Base-by-base conservation (phyloP, 163 green algal genomes). In the Trebouxiophyceae sp. region DNA sequence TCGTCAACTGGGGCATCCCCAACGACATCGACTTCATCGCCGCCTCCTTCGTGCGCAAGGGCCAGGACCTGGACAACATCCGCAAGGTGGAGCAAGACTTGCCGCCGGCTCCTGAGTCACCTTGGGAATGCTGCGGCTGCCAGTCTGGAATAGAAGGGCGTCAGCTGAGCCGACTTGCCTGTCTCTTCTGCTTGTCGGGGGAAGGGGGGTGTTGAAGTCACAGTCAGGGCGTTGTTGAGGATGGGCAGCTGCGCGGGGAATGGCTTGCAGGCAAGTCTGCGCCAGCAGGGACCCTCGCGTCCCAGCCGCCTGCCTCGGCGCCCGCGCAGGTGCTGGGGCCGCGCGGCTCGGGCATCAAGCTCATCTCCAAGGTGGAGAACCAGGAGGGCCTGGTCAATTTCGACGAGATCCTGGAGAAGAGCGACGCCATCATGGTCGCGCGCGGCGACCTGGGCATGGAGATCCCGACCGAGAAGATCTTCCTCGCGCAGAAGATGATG, bases 401-500 rank as follows among this genome's bases (percentile, higher is more conserved):
- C 77, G 91, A 97, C 62, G 77, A 90, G 4, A 96, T 98, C 71
- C 71, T 97, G 68, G 74, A 84, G 19, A 87, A 87, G 71, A 90
- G 81, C 3, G 91, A 97, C 73, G 80, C 75, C 24, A 85, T 97
- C 75, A 97, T 97, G 92, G 92, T 93, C 56, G 91, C 93, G 0
- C 86, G 92, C 47, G 92, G 92, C 28, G 93, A 98, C 74, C 81
- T 98, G 69, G 93, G 92, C 63, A 97, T 98, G 89, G 93, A 98
- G 78, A 97, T 98, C 76, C 93, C 91, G 46, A 96, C 91, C 0
- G 91, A 97, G 67, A 96, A 97, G 81, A 95, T 96, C 60, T 95
- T 95, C 78, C 77, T 95, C 60, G 92, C 90, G 22, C 92, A 98
- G 81, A 97, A 97, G 83, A 91, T 96, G 79, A 97, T 98, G 89